phyloP scores from a whole-genome alignment of 176 grass and related monocot species.

The Musa acuminata region DNA sequence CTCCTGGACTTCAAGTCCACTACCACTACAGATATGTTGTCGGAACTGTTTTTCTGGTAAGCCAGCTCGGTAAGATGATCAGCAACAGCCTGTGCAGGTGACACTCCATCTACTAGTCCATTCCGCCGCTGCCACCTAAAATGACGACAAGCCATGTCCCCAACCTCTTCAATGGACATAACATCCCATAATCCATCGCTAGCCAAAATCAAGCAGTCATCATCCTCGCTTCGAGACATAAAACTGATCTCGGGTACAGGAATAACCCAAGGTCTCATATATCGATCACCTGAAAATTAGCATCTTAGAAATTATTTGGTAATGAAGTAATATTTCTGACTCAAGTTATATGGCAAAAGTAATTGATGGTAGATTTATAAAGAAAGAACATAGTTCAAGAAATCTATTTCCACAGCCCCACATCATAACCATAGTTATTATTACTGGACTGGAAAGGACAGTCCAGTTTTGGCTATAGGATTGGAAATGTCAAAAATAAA shows the following conservation, averaged over 20 bases:
- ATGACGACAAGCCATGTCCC: conserved; percentile 23
- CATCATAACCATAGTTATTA: neutral
- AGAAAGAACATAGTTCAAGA: neutral
- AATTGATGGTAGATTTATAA: neutral
- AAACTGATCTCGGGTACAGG: conserved; percentile 25
- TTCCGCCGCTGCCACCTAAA: conserved; percentile 29
- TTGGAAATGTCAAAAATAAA: neutral
- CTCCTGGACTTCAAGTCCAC: conserved; percentile 38
- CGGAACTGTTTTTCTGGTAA: conserved; percentile 36
- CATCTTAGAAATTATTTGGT: neutral
- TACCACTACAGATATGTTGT: conserved; percentile 40
- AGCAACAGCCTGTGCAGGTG: conserved; percentile 35
- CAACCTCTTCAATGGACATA: conserved; percentile 21
- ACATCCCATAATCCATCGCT: conserved; percentile 29
- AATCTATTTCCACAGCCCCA: neutral
- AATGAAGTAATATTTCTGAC: neutral
- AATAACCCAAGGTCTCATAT: conserved; percentile 25
- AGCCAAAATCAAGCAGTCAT: conserved; percentile 22
- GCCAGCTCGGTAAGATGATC: conserved; percentile 26
- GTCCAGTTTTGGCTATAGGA: neutral
- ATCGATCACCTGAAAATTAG: conserved; percentile 21
- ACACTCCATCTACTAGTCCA: conserved; percentile 14
- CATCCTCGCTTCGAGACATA: conserved; percentile 23
- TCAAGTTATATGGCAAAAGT: neutral
- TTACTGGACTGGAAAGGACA: neutral